These are phyloP conservation scores for Calocera viscosa DNA, from an alignment of 768 basidiomycete genomes.

Conservation along the genomic window DNA sequence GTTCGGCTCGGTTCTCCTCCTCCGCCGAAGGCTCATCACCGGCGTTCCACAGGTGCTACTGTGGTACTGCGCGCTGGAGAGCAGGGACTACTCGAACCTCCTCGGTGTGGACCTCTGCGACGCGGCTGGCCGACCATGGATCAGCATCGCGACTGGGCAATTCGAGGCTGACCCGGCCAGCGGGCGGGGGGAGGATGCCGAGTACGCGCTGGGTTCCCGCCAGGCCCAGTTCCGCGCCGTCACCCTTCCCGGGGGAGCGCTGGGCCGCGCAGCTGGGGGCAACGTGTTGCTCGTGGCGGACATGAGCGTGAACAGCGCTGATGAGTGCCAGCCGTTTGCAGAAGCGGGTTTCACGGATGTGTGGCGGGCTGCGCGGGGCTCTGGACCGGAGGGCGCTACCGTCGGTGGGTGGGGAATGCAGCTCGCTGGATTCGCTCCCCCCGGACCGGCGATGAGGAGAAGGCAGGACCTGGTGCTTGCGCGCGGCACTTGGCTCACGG, in stretches of 20 bases:
- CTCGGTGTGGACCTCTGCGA: background rate
- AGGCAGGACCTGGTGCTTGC: background rate
- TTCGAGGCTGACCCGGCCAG: background rate
- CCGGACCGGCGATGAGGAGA: background rate
- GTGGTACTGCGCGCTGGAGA: background rate
- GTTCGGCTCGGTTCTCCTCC: background rate
- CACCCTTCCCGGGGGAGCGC: background rate
- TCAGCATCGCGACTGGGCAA: background rate
- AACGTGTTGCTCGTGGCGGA: background rate
- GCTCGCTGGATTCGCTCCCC: background rate
- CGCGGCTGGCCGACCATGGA: background rate
- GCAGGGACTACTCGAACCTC: constrained; percentile 8
- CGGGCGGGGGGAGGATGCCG: background rate
- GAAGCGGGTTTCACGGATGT: background rate
- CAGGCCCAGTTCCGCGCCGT: background rate
- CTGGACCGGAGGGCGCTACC: background rate
- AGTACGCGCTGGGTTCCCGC: background rate
- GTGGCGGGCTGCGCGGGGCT: background rate
- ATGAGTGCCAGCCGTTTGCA: background rate
- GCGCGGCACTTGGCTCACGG: background rate
- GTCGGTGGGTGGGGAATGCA: background rate
- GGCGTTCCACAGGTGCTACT: background rate
- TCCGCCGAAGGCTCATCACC: background rate
- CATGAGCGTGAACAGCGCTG: background rate
- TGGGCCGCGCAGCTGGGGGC: background rate